Evolutionary conservation across 805 yeast genomes (phyloP), one percentile per base, ranked within the genome.

Genomic region (Myxozyma melibiosi): DNA sequence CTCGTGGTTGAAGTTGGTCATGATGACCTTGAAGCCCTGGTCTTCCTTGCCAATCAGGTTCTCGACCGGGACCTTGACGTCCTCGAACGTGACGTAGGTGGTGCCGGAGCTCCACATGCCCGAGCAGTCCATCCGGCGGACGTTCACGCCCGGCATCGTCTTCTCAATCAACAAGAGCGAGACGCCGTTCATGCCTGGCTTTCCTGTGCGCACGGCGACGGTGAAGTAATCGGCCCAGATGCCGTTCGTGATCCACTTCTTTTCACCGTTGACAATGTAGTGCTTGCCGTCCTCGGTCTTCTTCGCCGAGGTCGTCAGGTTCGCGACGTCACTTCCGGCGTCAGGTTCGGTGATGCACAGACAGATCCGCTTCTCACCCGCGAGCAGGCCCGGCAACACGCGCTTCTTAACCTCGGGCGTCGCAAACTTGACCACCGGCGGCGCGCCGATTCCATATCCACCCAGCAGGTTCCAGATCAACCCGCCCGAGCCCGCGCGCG

Each of bases 211-310:
- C 49, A 73, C 76, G 18, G 78, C 78, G 18, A 72, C 74, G 8
- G 77, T 73, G 65, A 74, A 75, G 67, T 74, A 75, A 65, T 75
- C 78, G 27, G 75, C 61, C 67, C 72, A 73, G 46, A 73, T 65
- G 38, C 78, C 78, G 62, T 76, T 76, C 51, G 78, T 76, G 69
- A 75, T 75, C 78, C 78, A 75, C 65, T 75, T 75, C 69, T 75
- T 75, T 53, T 73, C 73, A 37, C 78, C 78, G 59, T 69, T 74
- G 50, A 75, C 73, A 40, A 72, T 63, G 62, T 63, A 75, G 65
- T 66, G 68, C 70, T 73, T 72, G 35, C 78, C 78, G 43, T 74
- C 76, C n/a, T 66, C 68, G 34, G 73, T 65, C 62, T 63, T 63
- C 46, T 56, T 67, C 25, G 78, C 78, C 34, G 73, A 66, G 16